These are phyloP conservation scores for Fusarium pilosicola DNA, from an alignment of 2,329 filamentous ascomycete species.

Conservation along the genomic window DNA sequence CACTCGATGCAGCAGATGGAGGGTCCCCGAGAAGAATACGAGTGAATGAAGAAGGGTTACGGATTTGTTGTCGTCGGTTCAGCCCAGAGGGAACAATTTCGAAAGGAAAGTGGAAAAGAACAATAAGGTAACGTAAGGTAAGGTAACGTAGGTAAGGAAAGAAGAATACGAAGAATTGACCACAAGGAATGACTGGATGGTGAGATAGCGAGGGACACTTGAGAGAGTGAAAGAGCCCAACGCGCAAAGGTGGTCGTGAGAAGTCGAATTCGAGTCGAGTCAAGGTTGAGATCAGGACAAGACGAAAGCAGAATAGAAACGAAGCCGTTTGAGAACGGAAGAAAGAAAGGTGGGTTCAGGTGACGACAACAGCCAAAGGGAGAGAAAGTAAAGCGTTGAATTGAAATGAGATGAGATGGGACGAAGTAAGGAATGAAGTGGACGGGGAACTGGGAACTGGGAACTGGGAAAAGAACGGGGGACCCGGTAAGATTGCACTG, in stretches of 20 bases:
- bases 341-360: slow-evolving; percentile 24
- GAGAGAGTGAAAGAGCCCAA: slow-evolving; percentile 38
- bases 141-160: slow-evolving; percentile 5
- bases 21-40: slow-evolving; percentile 34
- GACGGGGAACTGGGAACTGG: slow-evolving; percentile 5
- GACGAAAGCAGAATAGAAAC: slow-evolving; percentile 30
- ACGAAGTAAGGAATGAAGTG: slow-evolving; percentile 28
- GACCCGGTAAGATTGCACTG: slow-evolving; percentile 32
- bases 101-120: slow-evolving; percentile 5
- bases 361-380: slow-evolving; percentile 31
- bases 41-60: slow-evolving; percentile 9
- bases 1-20: slow-evolving; percentile 38
- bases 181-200: slow-evolving; percentile 25
- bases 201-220: slow-evolving; percentile 24
- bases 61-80: slow-evolving; percentile 17
- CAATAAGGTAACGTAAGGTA: slow-evolving; percentile 2
- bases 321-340: slow-evolving; percentile 26
- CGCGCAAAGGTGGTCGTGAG: slow-evolving; percentile 17
- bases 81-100: background rate
- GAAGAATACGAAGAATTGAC: slow-evolving; percentile 17
- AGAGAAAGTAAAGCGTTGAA: slow-evolving; percentile 10
- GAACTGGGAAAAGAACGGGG: slow-evolving; percentile 24
- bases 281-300: background rate
- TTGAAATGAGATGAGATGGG: slow-evolving; percentile 36
- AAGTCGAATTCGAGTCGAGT: background rate